Evolutionary conservation across 805 yeast genomes (phyloP), one percentile per base, ranked within the genome.

Genomic region (Yamadazyma tumulicola): DNA sequence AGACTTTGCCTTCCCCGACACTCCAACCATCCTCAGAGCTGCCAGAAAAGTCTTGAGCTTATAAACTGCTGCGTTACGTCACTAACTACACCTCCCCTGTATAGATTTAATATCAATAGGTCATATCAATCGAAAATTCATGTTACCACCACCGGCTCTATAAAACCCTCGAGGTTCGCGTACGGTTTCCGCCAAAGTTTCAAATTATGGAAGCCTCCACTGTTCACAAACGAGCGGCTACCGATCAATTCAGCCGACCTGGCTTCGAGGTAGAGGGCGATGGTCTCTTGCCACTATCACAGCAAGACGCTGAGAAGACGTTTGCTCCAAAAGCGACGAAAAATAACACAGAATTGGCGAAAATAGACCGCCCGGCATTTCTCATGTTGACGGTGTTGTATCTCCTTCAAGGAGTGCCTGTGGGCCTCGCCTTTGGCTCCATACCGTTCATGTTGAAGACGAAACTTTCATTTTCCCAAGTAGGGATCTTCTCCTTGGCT

Each of bases 1-100:
- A 79, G 94, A 85, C 71, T 85, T 93, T 60, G 96, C 97, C 37
- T 93, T 93, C 96, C 99, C 99, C 66, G 96, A 89, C 63, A 75
- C 85, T 37, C 91, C 85, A 57, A 78, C 88, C 47, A 85, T 93
- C 53, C 77, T 85, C 58, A 83, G 88, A 75, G 97, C 88, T 49
- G 75, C 76, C 49, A 85, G 80, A 69, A 83, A 82, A 65, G 89
- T 81, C 30, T 72, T 85, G 64, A 78, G 86, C 34, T 70, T 82
- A 60, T 79, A 77, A 49, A 19, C 11, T 21, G 9, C n/a, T 9
- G 24, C 24, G 24, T n/a, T 9, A 9, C 9, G 24, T 9, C 9
- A n/a, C 24, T 15, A 15, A 9, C 17, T 12, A 28, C 4, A 28
- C 6, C 21, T 8, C 19, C 19, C 21, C 25, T 11, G n/a, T 11